Base-by-base conservation (phyloP, 2,329 filamentous ascomycete genomes). In the Biscogniauxia mediterranea region DNA sequence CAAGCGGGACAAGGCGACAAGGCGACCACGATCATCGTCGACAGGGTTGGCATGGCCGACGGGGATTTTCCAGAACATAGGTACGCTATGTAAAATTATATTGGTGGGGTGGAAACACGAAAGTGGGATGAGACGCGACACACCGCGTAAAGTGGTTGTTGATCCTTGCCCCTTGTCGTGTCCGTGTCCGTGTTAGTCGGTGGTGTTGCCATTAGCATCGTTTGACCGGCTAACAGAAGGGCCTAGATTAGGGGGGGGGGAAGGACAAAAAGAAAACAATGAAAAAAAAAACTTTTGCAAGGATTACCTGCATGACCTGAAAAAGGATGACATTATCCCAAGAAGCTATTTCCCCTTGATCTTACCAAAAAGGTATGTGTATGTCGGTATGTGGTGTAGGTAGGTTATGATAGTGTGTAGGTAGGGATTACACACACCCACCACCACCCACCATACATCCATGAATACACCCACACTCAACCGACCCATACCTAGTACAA, bases 71-170 rank as follows among this genome's bases (percentile, higher is more conserved):
- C 67, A 63, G 66, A 60, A 60, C 57, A 64, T 32, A 32, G 28
- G 28, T 32, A 32, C 28, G 49, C 62, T 46, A 46, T 46, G 17
- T 46, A 46, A 46, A 46, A 38, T 60, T 57, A 59, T 53, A 55
- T 54, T 63, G 66, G 71, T 64, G 67, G 68, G 66, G 67, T 64
- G 58, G 53, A 56, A 54, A 58, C 65, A 64, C 70, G 67, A 71
- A 70, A 69, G 73, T 71, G 69, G 68, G 67, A 70, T 70, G 71
- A 67, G 67, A 71, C 73, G 70, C 72, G 73, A 66, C 64, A 68
- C 62, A 72, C 71, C 74, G 74, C 74, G 74, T 76, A 75, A 75
- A 76, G 74, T 75, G 74, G 72, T 74, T 75, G 73, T 59, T 68
- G 53, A 70, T 66, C 72, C 72, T 66, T 73, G 70, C 46, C 28